Base-by-base conservation (phyloP, 192 early-diverging fungal species). In the Coemansia sp. region DNA sequence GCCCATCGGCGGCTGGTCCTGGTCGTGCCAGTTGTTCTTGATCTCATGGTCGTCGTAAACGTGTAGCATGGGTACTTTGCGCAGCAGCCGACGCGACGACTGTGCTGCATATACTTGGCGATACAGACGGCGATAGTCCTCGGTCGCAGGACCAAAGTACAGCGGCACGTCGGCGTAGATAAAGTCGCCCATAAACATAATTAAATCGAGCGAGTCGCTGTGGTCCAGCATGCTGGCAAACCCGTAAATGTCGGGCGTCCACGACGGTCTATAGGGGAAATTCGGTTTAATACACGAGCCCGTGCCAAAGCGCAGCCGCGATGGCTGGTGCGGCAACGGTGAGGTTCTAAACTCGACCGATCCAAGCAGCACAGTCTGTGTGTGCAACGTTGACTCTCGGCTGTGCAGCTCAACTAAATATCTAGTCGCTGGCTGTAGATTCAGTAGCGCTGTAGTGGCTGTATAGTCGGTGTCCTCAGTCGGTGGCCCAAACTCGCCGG, bases 41-140 rank as follows among this genome's bases (percentile, higher is more conserved):
- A 84, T 75, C 61, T 84, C 83, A 41, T 84, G 83, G 69, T 84
- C 83, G 62, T 84, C 83, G 52, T 84, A 84, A 5, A 82, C 71
- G 47, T 82, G 74, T 9, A 78, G 49, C 71, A 68, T 79, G 16
- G 83, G 79, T 23, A 82, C 65, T 19, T 62, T 64, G 61, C 65
- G 57, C 62, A 77, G 4, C 17, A 75, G 68, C 12, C 62, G 55
- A 6, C 57, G 66, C 10, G 83, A 50, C 14, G 80, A 81, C 39
- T 57, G 58, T 8, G 72, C 68, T 51, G 59, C 56, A 55, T 79
- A 82, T 26, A 81, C 75, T 38, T 76, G 72, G 53, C 75, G 69
- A 49, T 84, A 84, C 6, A 81, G 75, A 3, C 79, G 57, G 43
- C 79, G 75, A 47, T 82, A 84, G 62, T 74, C 72, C 12, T 72